Percentiles rank a stretch among this genome's conserved stretches.
Conservation (phyloP, 805 yeast genomes). For the Geotrichum ghanense region DNA sequence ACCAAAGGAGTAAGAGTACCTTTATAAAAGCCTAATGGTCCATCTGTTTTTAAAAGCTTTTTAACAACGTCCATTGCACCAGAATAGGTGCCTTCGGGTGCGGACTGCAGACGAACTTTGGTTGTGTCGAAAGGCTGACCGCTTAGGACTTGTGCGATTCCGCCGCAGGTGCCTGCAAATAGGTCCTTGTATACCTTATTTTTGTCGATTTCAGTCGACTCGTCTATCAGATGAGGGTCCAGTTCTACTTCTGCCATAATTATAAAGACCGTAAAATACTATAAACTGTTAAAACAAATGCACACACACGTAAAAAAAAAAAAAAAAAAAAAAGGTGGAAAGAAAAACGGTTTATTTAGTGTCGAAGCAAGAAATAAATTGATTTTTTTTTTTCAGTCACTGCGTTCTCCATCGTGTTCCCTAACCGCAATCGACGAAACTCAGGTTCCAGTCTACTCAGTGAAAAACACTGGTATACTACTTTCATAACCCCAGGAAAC, state of each 20-base stretch:
- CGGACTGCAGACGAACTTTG: conserved; percentile 85
- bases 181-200: conserved; percentile 55
- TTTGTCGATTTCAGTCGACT: not conserved
- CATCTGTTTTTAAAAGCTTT: conserved; percentile 66
- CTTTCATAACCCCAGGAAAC: no score
- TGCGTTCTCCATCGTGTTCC: not conserved
- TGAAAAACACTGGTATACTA: no score
- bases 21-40: conserved; percentile 76
- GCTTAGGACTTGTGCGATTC: conserved; percentile 86
- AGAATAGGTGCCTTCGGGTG: conserved; percentile 60
- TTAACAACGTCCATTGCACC: conserved; percentile 72
- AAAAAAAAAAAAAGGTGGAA: not conserved
- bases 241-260: not conserved
- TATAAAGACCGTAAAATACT: not conserved
- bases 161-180: conserved; percentile 88
- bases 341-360: not conserved
- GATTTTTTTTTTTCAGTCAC: not conserved
- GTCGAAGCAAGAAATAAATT: not conserved
- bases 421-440: conserved; percentile 1
- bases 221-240: not conserved
- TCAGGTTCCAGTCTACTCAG: no score
- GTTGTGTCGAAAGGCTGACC: conserved; percentile 97
- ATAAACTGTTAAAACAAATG: not conserved
- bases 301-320: not conserved
- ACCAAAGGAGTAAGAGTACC: conserved; percentile 89